Base-by-base conservation (phyloP, 148 eudicot species). In the Camellia japonica region DNA sequence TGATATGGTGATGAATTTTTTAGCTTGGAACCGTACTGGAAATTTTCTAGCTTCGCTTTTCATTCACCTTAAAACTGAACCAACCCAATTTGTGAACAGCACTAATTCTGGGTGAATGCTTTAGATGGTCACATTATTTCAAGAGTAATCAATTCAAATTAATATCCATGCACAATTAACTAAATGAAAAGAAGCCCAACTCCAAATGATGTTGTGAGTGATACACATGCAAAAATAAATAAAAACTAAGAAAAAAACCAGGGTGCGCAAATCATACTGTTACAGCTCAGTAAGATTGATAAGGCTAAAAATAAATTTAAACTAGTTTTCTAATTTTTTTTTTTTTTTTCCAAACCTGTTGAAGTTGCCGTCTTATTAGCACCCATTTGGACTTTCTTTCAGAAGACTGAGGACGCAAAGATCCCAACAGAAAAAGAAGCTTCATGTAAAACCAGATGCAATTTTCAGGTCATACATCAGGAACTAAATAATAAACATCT, bases 311-410 rank as follows among this genome's bases (percentile, higher is more conserved):
- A 67, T 30, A 20, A 67, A n/a, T 60, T 63, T 14, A 12, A 62
- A 42, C 16, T 78, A 8, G 61, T 18, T 77, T 38, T 46, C 7
- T 11, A 65, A 30, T 30, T 30, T 30, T 30, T 30, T 30, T 30
- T 30, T 11, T 68, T 71, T 8, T 54, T 59, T 62, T 49, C 11
- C 89, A 71, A 71, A 93, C 98, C 98, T 93, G 98, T 69, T 88
- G 90, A 84, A 95, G 97, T 83, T 95, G 99, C 76, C 91, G 93
- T 80, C 99, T 93, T 77, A 93, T 91, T 38, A 95, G 92, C 80
- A 83, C 97, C 99, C 99, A 95, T 84, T 90, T 95, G 61, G 94
- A 87, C 81, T 95, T 93, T 61, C 97, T 86, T 85, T 89, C 94
- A 70, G 97, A 55, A 59, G 99, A 92, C 82, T 95, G 99, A 73